A percentile compares a stretch with the other conserved stretches of the same genome.
Conservation (phyloP, 495 filamentous ascomycete species). For the Hypoxylon lenormandii region DNA sequence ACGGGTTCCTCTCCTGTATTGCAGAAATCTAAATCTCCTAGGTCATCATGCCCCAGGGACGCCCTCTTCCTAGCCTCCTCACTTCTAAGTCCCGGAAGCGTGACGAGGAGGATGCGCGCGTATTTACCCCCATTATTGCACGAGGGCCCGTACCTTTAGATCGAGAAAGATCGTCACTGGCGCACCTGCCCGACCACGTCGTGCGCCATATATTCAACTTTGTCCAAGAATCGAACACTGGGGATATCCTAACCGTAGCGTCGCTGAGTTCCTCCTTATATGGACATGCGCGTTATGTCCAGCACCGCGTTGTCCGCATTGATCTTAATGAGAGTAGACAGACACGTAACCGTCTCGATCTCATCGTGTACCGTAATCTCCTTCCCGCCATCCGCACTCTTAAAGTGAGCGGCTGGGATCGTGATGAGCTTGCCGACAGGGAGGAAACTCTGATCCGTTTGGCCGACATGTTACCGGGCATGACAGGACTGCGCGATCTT, state of each 20-base stretch:
- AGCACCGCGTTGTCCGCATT: constrained; percentile 26
- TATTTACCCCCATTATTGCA: not conserved
- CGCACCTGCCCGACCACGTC: constrained; percentile 23
- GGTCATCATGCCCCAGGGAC: not conserved
- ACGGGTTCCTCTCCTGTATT: not conserved
- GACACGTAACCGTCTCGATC: constrained; percentile 4
- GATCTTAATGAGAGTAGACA: constrained; percentile 10
- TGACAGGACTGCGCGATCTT: constrained; percentile 21
- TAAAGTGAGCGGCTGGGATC: not conserved
- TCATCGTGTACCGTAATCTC: constrained; percentile 1
- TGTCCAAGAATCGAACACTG: constrained; percentile 5
- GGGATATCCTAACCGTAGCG: constrained; percentile 23
- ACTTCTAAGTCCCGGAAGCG: not conserved
- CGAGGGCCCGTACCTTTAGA: constrained; percentile 18
- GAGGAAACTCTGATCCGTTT: constrained; percentile 20
- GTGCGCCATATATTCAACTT: constrained; percentile 16
- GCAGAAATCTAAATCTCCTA: not conserved
- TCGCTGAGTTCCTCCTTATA: constrained; percentile 24
- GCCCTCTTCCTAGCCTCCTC: not conserved
- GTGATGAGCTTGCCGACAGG: constrained; percentile 4
- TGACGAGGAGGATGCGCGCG: not conserved
- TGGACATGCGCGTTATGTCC: constrained; percentile 22
- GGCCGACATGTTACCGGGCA: constrained; percentile 13
- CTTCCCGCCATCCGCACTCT: constrained; percentile 6
- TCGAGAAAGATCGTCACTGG: constrained; percentile 14